Evolutionary conservation across 495 filamentous ascomycete genomes (phyloP), one percentile per base, ranked within the genome.

Genomic region (Neurospora tetraspora): DNA sequence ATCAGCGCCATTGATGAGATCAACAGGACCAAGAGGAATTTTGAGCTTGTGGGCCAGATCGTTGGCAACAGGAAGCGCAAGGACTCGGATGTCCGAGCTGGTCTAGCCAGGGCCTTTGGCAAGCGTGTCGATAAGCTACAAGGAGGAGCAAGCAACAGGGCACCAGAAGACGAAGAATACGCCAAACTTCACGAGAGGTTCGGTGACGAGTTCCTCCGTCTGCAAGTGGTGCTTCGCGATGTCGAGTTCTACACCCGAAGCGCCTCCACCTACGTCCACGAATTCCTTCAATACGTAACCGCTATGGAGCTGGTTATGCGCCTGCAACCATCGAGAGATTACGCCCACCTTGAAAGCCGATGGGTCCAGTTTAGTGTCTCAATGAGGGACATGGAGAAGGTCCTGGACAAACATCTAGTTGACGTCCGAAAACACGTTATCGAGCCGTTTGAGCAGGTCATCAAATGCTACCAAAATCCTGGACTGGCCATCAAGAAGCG

Each of bases 21-120:
- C 77, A 96, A 98, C 82, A 93, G 94, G 73, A 86, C 93, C 74
- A 98, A 97, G 81, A 94, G 93, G 79, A 92, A 95, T 14, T 93
- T 92, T 34, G 93, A 97, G 74, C 87, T 97, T 71, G 91, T 98
- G 36, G 93, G 92, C 7, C 91, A 96, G 80, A 94, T 96, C 74
- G 90, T 96, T 45, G 88, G 90, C 68, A 78, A 72, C 65, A 88
- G 93, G 47, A 96, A 96, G 81, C 90, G 93, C 74, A 96, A 96
- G 77, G 93, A 97, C 73, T 94, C 93, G 0, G 94, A 97, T 83
- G 91, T 95, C 70, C 88, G 92, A 68, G 85, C 91, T 42, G 92
- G 93, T 23, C 82, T 98, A 27, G 90, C 92, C 3, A 95, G 97
- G 76, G 93, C 91, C 3, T 94, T 99, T 82, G 91, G 91, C 70